Evolutionary conservation across 441 rosid genomes (phyloP).

Genomic region (Pelargonium australe): DNA sequence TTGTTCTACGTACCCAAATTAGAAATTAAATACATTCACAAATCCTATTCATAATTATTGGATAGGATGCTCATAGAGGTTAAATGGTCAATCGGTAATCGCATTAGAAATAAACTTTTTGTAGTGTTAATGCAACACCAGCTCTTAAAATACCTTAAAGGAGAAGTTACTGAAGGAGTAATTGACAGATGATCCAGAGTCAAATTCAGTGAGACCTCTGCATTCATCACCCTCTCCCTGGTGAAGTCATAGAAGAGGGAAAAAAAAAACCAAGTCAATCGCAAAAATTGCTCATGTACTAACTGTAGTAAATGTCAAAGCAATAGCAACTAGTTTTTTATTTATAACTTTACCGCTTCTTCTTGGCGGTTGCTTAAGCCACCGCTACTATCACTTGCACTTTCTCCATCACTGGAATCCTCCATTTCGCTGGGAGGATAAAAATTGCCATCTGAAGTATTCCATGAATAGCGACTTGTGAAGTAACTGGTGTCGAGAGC

Average conservation of each 20-base stretch:
- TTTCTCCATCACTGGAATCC: slow-evolving; percentile 82
- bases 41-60: no score
- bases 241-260: slow-evolving; percentile 8
- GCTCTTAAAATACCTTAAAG: slow-evolving; percentile 58
- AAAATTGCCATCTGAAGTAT: slow-evolving; percentile 53
- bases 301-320: background rate
- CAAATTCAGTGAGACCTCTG: slow-evolving; percentile 66
- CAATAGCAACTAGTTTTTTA: background rate
- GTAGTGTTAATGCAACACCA: background rate
- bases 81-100: no score
- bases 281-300: background rate
- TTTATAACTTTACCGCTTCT: slow-evolving; percentile 55
- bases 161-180: slow-evolving; percentile 98
- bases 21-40: no score
- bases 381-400: slow-evolving; percentile 82
- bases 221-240: slow-evolving; percentile 72
- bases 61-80: no score
- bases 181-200: slow-evolving; percentile 61
- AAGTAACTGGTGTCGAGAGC: slow-evolving; percentile 93
- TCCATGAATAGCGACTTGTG: slow-evolving; percentile 94
- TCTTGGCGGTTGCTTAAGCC: slow-evolving; percentile 72
- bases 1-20: no score
- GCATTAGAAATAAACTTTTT: background rate
- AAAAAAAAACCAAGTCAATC: slow-evolving; percentile 1
- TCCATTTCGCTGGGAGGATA: slow-evolving; percentile 69